A percentile compares a stretch with the other conserved stretches of the same genome.
Conservation (phyloP, 768 basidiomycete species). For the Kwoniella dejecticola region DNA sequence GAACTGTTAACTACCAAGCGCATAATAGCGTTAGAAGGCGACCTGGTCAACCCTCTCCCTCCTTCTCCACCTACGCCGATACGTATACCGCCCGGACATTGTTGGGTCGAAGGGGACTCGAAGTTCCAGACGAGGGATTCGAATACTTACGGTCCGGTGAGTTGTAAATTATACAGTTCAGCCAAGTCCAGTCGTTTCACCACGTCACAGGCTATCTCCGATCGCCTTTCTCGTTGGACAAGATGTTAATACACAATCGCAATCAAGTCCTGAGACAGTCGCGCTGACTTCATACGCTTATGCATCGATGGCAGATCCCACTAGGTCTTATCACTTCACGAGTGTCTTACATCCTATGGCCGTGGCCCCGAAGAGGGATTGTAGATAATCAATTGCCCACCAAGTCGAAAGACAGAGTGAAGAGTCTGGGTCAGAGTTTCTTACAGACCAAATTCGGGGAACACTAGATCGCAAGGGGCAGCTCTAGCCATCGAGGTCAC, state of each 20-base stretch:
- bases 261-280: background rate
- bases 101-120: slow-evolving; percentile 57
- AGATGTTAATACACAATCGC: no score
- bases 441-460: background rate
- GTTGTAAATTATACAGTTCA: slow-evolving; percentile 18
- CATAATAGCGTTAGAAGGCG: slow-evolving; percentile 55
- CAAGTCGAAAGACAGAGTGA: slow-evolving; percentile 46
- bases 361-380: slow-evolving; percentile 41
- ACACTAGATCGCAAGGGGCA: background rate
- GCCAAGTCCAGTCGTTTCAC: no score
- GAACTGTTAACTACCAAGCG: slow-evolving; percentile 55
- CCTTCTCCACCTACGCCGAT: slow-evolving; percentile 51
- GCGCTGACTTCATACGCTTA: slow-evolving; percentile 1
- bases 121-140: slow-evolving; percentile 52
- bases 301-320: slow-evolving; percentile 41
- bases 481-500: background rate
- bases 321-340: slow-evolving; percentile 52
- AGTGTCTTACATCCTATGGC: slow-evolving; percentile 54
- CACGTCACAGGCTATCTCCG: no score
- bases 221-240: no score
- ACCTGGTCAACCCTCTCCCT: slow-evolving; percentile 53
- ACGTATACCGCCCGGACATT: slow-evolving; percentile 54
- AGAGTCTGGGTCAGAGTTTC: slow-evolving; percentile 22
- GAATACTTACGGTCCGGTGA: slow-evolving; percentile 56
- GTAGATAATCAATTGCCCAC: slow-evolving; percentile 34